These are phyloP conservation scores for Apiospora sp. DNA, from an alignment of 2,329 filamentous ascomycete species.

Conservation along the genomic window DNA sequence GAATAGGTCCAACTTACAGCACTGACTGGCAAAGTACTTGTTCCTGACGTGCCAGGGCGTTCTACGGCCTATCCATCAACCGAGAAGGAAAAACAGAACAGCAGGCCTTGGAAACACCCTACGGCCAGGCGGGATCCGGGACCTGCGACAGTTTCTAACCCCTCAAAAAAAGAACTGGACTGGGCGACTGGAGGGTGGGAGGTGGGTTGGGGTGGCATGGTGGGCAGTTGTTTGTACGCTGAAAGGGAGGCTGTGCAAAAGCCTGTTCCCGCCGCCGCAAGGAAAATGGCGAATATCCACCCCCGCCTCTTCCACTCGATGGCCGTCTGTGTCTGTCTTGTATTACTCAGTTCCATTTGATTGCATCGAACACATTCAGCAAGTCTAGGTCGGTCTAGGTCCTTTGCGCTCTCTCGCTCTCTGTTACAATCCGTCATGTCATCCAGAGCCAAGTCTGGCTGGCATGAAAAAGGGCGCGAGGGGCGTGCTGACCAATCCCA, in stretches of 20 bases:
- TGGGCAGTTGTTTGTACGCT: constrained; percentile 10
- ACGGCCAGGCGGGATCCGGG: constrained; percentile 8
- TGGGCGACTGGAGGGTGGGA: constrained; percentile 8
- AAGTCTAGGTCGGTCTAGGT: neutral
- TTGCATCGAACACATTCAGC: neutral
- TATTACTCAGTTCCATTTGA: neutral
- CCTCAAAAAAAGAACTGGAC: constrained; percentile 7
- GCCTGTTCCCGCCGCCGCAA: neutral
- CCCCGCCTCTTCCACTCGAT: constrained; percentile 6
- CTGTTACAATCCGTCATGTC: neutral
- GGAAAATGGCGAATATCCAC: constrained; percentile 10
- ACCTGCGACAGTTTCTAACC: constrained; percentile 7
- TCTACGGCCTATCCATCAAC: neutral
- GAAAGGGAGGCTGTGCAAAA: constrained; percentile 19
- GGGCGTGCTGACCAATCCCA: neutral
- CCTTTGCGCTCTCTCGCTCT: neutral
- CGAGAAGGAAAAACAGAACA: constrained; percentile 3
- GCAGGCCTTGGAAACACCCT: constrained; percentile 20
- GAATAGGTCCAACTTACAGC: neutral
- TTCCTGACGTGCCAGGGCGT: neutral
- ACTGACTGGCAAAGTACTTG: neutral
- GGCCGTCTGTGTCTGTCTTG: neutral
- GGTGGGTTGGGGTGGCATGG: neutral
- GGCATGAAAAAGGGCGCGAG: neutral
- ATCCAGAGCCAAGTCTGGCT: neutral